Evolutionary conservation across 2,329 filamentous ascomycete species (phyloP).

Genomic region (Tolypocladium endophyticum): DNA sequence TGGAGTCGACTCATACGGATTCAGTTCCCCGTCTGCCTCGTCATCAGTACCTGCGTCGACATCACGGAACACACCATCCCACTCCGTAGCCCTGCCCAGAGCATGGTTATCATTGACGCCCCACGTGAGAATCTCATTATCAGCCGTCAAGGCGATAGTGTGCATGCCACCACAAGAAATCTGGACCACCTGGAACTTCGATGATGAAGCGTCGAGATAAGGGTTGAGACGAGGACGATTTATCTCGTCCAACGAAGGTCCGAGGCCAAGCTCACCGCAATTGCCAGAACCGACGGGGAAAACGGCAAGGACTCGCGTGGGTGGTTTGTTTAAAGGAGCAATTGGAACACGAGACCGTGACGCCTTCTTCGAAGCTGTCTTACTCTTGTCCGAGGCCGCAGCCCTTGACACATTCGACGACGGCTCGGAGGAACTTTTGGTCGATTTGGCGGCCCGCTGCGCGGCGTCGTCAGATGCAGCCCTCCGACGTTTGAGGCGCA

Average conservation of each 20-base stretch:
- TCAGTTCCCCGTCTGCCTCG: conserved; percentile 43
- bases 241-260: conserved; percentile 36
- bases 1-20: conserved; percentile 56
- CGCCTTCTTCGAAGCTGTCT: neutral
- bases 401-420: neutral
- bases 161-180: conserved; percentile 78
- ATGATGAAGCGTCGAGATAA: conserved; percentile 61
- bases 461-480: neutral
- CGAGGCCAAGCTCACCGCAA: conserved; percentile 71
- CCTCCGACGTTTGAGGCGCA: neutral
- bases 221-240: conserved; percentile 40
- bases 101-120: conserved; percentile 73
- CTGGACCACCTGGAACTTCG: conserved; percentile 59
- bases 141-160: conserved; percentile 61
- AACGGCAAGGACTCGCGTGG: conserved; percentile 54
- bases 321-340: conserved; percentile 21
- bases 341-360: neutral
- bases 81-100: conserved; percentile 56
- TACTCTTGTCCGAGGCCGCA: neutral
- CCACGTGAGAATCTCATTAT: conserved; percentile 75
- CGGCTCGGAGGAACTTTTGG: neutral
- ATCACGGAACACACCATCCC: conserved; percentile 46
- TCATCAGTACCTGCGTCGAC: conserved; percentile 27
- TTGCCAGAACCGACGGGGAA: conserved; percentile 73
- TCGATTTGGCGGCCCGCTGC: neutral